Percentiles rank a stretch among this genome's conserved stretches.
These are phyloP conservation scores for Backusella tuberculispora DNA, from an alignment of 192 early-diverging fungal genomes.

Conservation along the genomic window DNA sequence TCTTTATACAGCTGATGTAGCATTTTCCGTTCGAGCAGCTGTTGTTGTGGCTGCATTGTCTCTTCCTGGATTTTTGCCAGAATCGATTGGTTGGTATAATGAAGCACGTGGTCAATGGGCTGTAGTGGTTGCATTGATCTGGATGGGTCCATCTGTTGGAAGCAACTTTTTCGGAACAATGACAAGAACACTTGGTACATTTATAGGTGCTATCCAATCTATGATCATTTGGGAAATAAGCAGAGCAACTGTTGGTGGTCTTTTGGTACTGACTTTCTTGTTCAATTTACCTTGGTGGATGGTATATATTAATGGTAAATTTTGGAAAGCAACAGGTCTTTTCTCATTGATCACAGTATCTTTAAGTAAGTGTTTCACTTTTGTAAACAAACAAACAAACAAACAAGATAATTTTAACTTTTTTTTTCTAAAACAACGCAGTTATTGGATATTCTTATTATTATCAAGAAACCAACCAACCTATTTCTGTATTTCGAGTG, in stretches of 20 bases:
- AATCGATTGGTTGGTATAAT: conserved; percentile 34
- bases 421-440: not conserved
- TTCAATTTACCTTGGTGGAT: conserved; percentile 42
- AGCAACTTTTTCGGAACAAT: conserved; percentile 44
- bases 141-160: conserved; percentile 43
- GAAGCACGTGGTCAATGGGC: conserved; percentile 42
- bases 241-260: conserved; percentile 6
- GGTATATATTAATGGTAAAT: conserved; percentile 35
- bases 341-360: conserved; percentile 42
- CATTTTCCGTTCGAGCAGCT: conserved; percentile 36
- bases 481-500: conserved; percentile 24
- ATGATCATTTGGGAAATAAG: conserved; percentile 43
- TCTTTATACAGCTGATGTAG: conserved; percentile 34
- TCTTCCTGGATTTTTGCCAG: conserved; percentile 39
- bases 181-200: conserved; percentile 34
- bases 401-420: not conserved
- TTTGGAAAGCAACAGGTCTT: conserved; percentile 42
- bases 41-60: conserved; percentile 32
- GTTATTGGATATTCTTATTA: conserved; percentile 37
- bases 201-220: conserved; percentile 32
- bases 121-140: conserved; percentile 37
- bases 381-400: conserved; percentile 1
- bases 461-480: not conserved
- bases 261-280: conserved; percentile 30
- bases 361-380: conserved; percentile 32